Conservation (phyloP, 768 basidiomycete genomes). For the Sarcodon sp. region DNA sequence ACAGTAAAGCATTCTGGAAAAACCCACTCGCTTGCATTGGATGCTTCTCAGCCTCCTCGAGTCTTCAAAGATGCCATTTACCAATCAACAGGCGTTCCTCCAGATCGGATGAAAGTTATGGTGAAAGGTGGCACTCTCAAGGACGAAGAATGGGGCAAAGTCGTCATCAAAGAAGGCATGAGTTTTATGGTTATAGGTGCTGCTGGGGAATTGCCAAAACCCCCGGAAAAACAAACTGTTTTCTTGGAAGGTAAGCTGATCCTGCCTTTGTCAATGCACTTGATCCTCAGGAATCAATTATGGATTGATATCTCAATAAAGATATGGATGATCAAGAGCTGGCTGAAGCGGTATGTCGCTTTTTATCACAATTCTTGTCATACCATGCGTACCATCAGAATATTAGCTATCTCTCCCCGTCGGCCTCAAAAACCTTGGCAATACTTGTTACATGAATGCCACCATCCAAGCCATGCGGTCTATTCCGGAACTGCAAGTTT, state of each 20-base stretch:
- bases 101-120: constrained; percentile 96
- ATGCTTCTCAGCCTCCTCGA: constrained; percentile 53
- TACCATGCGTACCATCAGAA: not conserved
- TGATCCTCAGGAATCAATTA: constrained; percentile 9
- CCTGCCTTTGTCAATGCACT: not conserved
- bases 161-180: constrained; percentile 80
- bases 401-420: constrained; percentile 65
- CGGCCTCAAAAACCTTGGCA: constrained; percentile 78
- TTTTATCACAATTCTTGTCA: not conserved
- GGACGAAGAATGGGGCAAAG: constrained; percentile 72
- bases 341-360: constrained; percentile 56
- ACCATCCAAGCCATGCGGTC: constrained; percentile 89
- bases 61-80: constrained; percentile 80
- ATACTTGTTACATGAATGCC: constrained; percentile 98
- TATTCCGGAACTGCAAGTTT: constrained; percentile 77
- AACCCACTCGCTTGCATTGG: constrained; percentile 54
- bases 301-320: constrained; percentile 11
- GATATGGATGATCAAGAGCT: constrained; percentile 82
- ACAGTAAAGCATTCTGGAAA: constrained; percentile 89
- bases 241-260: constrained; percentile 67
- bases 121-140: constrained; percentile 86
- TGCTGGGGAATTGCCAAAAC: constrained; percentile 83
- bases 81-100: constrained; percentile 72
- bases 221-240: constrained; percentile 64
- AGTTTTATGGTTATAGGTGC: constrained; percentile 91